Evolutionary conservation across 805 yeast genomes (phyloP).

Genomic region (Zygoascus ofunaensis): DNA sequence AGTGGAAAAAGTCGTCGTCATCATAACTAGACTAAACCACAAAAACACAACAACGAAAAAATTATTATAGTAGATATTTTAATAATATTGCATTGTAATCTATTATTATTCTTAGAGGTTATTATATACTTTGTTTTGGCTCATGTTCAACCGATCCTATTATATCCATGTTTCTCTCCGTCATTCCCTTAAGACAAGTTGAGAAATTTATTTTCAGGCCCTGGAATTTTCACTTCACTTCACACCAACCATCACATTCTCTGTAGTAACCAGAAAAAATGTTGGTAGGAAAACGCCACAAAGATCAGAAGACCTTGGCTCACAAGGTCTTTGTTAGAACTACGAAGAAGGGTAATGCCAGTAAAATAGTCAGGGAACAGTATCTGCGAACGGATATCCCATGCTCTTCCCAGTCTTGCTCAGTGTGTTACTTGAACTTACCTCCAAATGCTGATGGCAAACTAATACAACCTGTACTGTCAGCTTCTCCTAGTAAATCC

Average conservation of each 20-base stretch:
- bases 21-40: not conserved
- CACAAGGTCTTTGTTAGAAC: constrained; percentile 84
- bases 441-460: constrained; percentile 61
- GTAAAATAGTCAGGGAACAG: constrained; percentile 89
- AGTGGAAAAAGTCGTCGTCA: constrained; percentile 18
- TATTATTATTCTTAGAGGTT: too few relatives aligned
- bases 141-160: too few relatives aligned
- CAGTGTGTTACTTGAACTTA: constrained; percentile 44
- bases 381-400: constrained; percentile 88
- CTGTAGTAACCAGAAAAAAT: not conserved
- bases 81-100: not conserved
- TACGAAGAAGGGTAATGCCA: constrained; percentile 71
- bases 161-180: too few relatives aligned
- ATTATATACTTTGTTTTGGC: too few relatives aligned
- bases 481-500: constrained; percentile 45
- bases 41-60: not conserved
- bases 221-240: not conserved
- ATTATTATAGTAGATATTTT: not conserved
- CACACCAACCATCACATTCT: not conserved
- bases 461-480: constrained; percentile 55
- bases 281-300: constrained; percentile 9
- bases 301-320: constrained; percentile 12
- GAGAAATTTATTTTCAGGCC: not conserved
- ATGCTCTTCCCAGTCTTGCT: constrained; percentile 69
- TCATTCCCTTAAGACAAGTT: too few relatives aligned